These are phyloP conservation scores for Marchantia paleacea DNA, from an alignment of 225 moss, liverwort and hornwort genomes.

Conservation along the genomic window DNA sequence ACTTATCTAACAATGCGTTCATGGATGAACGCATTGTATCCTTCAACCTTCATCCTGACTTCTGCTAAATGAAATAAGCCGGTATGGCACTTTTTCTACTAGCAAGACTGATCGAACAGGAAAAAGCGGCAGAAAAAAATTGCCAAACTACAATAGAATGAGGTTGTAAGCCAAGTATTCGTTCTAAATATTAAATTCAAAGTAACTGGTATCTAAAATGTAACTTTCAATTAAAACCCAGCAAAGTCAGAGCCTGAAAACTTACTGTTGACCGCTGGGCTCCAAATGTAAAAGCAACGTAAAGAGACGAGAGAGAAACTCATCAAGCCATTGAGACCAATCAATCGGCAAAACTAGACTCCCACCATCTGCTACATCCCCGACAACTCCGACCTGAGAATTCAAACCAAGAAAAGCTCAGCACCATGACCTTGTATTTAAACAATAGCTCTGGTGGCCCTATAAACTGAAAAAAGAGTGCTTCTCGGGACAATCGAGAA, in stretches of 20 bases:
- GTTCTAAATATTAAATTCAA: neutral
- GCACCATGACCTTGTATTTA: neutral
- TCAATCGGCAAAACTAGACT: constrained; percentile 80
- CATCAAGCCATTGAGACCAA: constrained; percentile 98
- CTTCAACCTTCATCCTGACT: neutral
- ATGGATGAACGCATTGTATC: neutral
- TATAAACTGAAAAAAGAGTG: neutral
- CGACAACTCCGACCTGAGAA: constrained; percentile 75
- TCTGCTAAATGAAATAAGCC: neutral
- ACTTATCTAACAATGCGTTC: neutral
- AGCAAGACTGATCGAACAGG: neutral
- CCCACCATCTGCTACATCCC: constrained; percentile 89
- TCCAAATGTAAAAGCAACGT: constrained; percentile 87
- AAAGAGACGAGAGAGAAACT: constrained; percentile 95
- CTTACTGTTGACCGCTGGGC: constrained; percentile 93
- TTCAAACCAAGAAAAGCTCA: constrained; percentile 25
- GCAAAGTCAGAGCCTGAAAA: constrained; percentile 23
- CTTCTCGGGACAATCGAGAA: neutral
- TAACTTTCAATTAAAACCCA: no score
- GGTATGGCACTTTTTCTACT: neutral
- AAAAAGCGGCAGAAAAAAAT: neutral
- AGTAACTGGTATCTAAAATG: neutral
- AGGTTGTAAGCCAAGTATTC: neutral
- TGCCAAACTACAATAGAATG: neutral
- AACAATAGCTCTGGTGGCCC: neutral